phyloP scores from a whole-genome alignment of 1,284 basidiomycete genomes.

The Volvariella volvacea region DNA sequence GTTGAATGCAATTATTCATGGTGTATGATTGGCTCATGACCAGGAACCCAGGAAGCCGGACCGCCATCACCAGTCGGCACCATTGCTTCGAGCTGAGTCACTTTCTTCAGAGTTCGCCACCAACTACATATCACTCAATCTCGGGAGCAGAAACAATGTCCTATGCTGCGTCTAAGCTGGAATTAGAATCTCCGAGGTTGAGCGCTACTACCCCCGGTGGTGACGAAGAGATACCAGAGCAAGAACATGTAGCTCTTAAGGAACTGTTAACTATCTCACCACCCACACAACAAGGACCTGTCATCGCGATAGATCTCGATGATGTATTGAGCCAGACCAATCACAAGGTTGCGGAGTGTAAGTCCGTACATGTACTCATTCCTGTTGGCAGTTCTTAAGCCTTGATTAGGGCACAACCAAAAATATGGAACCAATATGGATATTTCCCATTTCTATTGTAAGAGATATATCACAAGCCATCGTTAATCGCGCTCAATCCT shows the following conservation, averaged over 20 bases:
- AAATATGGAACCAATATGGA: constrained; percentile 48
- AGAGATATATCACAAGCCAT: constrained; percentile 18
- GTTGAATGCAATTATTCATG: no score
- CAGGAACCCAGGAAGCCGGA: no score
- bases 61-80: no score
- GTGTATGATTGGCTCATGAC: no score
- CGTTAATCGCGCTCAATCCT: constrained; percentile 6
- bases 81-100: no score
- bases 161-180: constrained; percentile 21
- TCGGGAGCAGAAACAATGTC: constrained; percentile 18
- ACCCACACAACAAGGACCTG: constrained; percentile 24
- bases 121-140: background rate
- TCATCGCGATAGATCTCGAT: constrained; percentile 72
- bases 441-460: constrained; percentile 57
- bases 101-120: no score
- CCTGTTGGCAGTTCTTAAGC: background rate
- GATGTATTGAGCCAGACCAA: constrained; percentile 76
- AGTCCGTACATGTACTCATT: constrained; percentile 15
- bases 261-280: constrained; percentile 18
- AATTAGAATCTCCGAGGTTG: constrained; percentile 16
- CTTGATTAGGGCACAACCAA: constrained; percentile 61
- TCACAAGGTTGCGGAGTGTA: constrained; percentile 57
- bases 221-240: constrained; percentile 11
- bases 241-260: constrained; percentile 19
- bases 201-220: constrained; percentile 2